Conservation (phyloP, 2,329 filamentous ascomycete genomes). For the Penicillium sumatraense region DNA sequence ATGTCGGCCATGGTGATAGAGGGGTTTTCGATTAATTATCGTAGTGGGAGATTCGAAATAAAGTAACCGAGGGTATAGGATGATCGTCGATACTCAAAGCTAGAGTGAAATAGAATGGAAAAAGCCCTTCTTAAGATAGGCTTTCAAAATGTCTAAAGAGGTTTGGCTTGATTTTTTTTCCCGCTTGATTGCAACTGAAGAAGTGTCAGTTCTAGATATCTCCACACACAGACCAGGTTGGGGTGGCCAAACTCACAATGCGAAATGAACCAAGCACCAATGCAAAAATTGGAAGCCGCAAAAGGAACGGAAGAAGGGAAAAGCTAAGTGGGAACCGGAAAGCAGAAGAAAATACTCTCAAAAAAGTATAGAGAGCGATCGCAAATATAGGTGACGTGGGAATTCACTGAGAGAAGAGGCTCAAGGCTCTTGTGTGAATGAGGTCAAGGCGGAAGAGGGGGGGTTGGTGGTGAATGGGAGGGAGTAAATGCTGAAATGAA, state of each 20-base stretch:
- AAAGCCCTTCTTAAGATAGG: slow-evolving; percentile 22
- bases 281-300: slow-evolving; percentile 25
- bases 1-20: slow-evolving; percentile 43
- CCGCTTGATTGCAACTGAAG: slow-evolving; percentile 29
- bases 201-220: slow-evolving; percentile 25
- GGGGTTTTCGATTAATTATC: background rate
- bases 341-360: slow-evolving; percentile 14
- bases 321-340: slow-evolving; percentile 7
- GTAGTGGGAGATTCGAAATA: slow-evolving; percentile 13
- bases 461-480: slow-evolving; percentile 16
- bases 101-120: slow-evolving; percentile 2
- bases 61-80: slow-evolving; percentile 18
- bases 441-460: slow-evolving; percentile 18
- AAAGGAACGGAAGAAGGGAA: slow-evolving; percentile 20
- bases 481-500: slow-evolving; percentile 5
- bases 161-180: slow-evolving; percentile 15
- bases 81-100: slow-evolving; percentile 5
- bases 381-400: slow-evolving; percentile 26
- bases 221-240: slow-evolving; percentile 1
- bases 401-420: slow-evolving; percentile 17
- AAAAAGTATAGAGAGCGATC: slow-evolving; percentile 19
- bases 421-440: slow-evolving; percentile 36
- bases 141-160: slow-evolving; percentile 25
- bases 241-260: slow-evolving; percentile 32
- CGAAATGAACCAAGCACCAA: slow-evolving; percentile 30